These are phyloP conservation scores for Serendipita sp. DNA, from an alignment of 768 basidiomycete genomes.

Conservation along the genomic window DNA sequence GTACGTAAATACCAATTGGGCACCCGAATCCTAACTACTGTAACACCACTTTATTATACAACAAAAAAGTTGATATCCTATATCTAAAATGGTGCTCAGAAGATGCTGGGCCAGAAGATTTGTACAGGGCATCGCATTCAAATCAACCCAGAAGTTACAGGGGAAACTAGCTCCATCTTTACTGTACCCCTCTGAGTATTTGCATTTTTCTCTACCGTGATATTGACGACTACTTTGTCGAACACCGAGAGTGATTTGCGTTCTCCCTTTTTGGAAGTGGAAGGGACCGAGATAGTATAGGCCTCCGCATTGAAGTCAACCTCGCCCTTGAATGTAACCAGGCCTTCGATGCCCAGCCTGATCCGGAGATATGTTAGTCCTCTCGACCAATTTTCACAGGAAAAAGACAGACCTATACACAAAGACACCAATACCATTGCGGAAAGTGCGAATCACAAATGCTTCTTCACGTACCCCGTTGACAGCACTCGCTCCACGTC, in stretches of 20 bases:
- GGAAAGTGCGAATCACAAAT: conserved; percentile 84
- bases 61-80: no score
- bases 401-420: conserved; percentile 60
- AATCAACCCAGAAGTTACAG: conserved; percentile 33
- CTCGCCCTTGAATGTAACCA: conserved; percentile 85
- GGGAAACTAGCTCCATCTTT: conserved; percentile 60
- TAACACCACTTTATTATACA: no score
- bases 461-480: conserved; percentile 56
- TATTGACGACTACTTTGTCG: conserved; percentile 80
- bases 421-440: conserved; percentile 93
- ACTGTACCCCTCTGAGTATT: conserved; percentile 85
- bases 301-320: conserved; percentile 82
- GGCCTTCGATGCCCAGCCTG: conserved; percentile 84
- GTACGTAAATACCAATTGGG: not conserved
- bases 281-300: conserved; percentile 62
- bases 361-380: not conserved
- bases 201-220: conserved; percentile 86
- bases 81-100: no score
- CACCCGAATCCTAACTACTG: not conserved
- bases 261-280: conserved; percentile 17
- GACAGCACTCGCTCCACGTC: conserved; percentile 28
- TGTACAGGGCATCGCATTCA: no score
- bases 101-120: no score
- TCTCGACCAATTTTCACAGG: not conserved
- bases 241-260: conserved; percentile 68